Evolutionary conservation across 23 red algal genomes (phyloP).

Genomic region (Agarophyton chilense): DNA sequence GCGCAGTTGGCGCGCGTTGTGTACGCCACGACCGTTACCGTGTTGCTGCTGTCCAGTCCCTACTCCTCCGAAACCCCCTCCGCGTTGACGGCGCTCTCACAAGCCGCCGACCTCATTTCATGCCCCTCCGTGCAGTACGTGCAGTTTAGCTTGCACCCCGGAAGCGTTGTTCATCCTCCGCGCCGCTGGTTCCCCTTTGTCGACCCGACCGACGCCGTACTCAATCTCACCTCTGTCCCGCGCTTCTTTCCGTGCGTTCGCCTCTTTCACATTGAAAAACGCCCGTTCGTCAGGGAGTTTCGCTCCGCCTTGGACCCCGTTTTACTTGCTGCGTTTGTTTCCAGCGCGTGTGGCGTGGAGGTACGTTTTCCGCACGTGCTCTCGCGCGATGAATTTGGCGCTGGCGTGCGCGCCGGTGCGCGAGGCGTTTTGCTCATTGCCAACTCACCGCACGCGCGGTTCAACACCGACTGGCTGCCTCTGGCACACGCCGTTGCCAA

Average conservation of each 20-base stretch:
- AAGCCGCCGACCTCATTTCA: background rate
- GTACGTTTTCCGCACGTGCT: background rate
- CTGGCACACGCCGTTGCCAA: background rate
- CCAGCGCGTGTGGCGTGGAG: background rate
- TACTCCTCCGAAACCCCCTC: background rate
- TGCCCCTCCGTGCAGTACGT: slow-evolving; percentile 2
- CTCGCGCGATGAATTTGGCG: background rate
- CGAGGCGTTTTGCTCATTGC: background rate
- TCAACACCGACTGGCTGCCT: background rate
- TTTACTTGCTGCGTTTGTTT: background rate
- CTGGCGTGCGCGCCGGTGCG: background rate
- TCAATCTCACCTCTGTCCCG: background rate
- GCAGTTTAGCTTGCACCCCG: background rate
- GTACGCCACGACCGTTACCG: background rate
- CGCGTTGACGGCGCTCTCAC: background rate
- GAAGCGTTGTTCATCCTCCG: background rate
- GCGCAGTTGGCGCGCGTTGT: background rate
- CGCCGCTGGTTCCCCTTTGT: background rate
- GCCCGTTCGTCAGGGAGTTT: background rate
- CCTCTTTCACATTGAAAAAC: background rate
- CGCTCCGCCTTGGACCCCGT: background rate
- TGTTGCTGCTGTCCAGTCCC: slow-evolving; percentile 11
- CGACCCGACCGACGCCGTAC: background rate
- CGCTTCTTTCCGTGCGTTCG: background rate
- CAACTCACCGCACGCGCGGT: background rate